Evolutionary conservation across 1,284 basidiomycete species (phyloP), one percentile per base, ranked within the genome.

Genomic region (Ceratobasidium sp.): DNA sequence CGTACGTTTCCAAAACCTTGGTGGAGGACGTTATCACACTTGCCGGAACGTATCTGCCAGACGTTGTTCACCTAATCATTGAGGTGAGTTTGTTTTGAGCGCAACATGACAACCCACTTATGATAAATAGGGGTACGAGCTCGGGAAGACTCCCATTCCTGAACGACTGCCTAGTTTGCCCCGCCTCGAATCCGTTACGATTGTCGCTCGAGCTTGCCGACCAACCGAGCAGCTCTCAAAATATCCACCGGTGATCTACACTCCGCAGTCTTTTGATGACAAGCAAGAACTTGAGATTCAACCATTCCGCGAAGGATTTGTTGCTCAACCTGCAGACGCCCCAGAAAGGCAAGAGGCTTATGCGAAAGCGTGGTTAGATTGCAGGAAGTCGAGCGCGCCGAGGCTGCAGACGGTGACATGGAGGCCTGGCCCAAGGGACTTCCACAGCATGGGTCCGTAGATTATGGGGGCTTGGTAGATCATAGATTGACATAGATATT

Each of bases 391-490:
- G 12, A 46, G 23, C 28, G 32, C 65, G 26, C 65, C 65, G 8
- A 50, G 50, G 10, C 39, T 69, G 16, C 21, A 45, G 14, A 26
- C 21, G 5, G 52, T 69, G 34, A 43, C 39, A n/a, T 69, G 65
- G 65, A 23, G 52, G 39, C 65, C 65, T 26, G 65, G 65, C 9
- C 65, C 65, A 23, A 69, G 52, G 28, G 65, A 69, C 41, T 69
- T 69, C 28, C 65, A 69, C 34, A 69, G 50, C 41, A 57, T 69
- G 65, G 65, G 65, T 3, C 52, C 65, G 23, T 69, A 57, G 62
- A 23, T 65, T 6, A 21, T 14, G 23, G 26, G 6, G 34, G 16
- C 23, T 28, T 41, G 52, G 21, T 57, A 16, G 39, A n/a, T 23
- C 16, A 26, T 23, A 32, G 46, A 53, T 65, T 45, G 48, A 39